A percentile compares a stretch with the other conserved stretches of the same genome.
These are phyloP conservation scores for Gossypium arboreum DNA, from an alignment of 345 rosid genomes.

Conservation along the genomic window DNA sequence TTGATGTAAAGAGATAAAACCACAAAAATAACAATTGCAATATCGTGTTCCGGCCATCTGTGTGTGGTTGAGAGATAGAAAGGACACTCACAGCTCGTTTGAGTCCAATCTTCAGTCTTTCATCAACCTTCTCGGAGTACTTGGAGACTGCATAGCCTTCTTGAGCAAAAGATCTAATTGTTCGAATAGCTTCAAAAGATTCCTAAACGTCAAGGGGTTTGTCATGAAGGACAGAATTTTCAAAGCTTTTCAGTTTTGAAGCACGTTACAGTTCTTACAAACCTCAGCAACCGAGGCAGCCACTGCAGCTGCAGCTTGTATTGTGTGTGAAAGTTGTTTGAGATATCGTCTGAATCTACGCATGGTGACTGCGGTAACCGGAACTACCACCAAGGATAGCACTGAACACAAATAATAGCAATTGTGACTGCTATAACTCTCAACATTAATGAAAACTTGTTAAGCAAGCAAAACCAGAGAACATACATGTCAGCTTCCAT, in stretches of 20 bases:
- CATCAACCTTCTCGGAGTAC: constrained; percentile 81
- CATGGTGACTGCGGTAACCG: constrained; percentile 63
- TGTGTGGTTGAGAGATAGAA: background rate
- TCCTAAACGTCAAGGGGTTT: constrained; percentile 43
- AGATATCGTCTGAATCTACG: constrained; percentile 70
- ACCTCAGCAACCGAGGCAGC: constrained; percentile 99
- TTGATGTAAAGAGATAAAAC: too few species aligned
- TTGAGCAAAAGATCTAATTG: constrained; percentile 91
- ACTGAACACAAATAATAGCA: constrained; percentile 34
- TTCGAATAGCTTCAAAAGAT: constrained; percentile 91
- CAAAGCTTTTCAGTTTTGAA: background rate
- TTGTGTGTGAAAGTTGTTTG: constrained; percentile 82
- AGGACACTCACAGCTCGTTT: constrained; percentile 69
- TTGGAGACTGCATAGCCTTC: constrained; percentile 59
- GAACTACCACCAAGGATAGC: constrained; percentile 82
- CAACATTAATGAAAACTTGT: background rate
- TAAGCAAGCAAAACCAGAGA: background rate
- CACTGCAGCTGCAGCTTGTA: constrained; percentile 94
- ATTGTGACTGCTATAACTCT: constrained; percentile 1
- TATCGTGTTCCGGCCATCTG: background rate
- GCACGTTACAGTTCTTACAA: background rate
- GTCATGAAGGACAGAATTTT: background rate
- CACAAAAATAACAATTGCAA: background rate
- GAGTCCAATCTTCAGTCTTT: constrained; percentile 77
- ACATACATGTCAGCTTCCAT: constrained; percentile 59